These are phyloP conservation scores for Deinandra increscens DNA, from an alignment of 129 eudicot species.

Conservation along the genomic window DNA sequence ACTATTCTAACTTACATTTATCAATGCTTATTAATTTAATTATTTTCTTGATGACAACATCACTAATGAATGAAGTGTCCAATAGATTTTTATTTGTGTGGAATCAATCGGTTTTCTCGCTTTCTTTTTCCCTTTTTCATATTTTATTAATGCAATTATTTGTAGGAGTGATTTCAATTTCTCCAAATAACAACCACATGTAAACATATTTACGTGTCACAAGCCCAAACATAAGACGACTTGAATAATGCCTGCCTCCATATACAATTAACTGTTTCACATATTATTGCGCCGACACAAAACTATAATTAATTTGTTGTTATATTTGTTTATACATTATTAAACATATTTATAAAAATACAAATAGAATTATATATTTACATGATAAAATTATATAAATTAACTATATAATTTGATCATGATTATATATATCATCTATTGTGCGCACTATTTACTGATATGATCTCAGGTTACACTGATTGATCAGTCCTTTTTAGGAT, in stretches of 20 bases:
- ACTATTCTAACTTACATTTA: neutral
- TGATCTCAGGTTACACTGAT: no score
- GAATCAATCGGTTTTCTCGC: neutral
- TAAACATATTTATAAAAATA: neutral
- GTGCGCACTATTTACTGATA: no score
- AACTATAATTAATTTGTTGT: neutral
- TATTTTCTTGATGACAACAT: constrained; percentile 19
- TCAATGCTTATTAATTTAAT: neutral
- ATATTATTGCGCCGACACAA: neutral
- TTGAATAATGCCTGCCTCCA: neutral
- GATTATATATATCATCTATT: no score
- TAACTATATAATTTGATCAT: no score
- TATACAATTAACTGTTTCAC: neutral
- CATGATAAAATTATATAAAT: no score
- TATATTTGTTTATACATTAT: neutral
- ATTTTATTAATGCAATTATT: constrained; percentile 17
- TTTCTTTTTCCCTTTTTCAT: neutral
- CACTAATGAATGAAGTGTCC: constrained; percentile 10
- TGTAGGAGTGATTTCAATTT: neutral
- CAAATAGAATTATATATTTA: no score
- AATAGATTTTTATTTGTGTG: neutral
- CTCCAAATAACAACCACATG: neutral
- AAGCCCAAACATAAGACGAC: neutral
- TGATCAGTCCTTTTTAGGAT: no score
- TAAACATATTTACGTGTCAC: no score